Percentiles rank a stretch among this genome's conserved stretches.
These are phyloP conservation scores for Melanogaster broomeanus DNA, from an alignment of 768 basidiomycete species.

Conservation along the genomic window DNA sequence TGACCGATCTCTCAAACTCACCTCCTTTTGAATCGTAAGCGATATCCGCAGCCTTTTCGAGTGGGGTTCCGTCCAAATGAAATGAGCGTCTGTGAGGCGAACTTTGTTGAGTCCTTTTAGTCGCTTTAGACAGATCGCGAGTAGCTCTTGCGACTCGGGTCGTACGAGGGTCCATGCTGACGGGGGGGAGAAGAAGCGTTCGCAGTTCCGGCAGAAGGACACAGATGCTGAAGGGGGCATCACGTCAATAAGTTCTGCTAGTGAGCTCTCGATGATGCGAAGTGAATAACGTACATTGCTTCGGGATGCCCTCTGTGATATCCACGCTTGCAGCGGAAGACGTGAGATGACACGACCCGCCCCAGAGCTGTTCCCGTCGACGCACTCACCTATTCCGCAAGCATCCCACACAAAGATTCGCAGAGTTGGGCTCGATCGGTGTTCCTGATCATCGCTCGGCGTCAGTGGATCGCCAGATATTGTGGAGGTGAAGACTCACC, in stretches of 20 bases:
- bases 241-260: no score
- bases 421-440: conserved; percentile 88
- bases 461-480: conserved; percentile 1
- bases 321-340: conserved; percentile 61
- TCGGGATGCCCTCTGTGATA: conserved; percentile 97
- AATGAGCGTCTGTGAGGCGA: conserved; percentile 95
- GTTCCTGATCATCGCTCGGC: conserved; percentile 50
- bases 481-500: conserved; percentile 43
- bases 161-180: conserved; percentile 80
- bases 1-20: conserved; percentile 35
- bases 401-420: conserved; percentile 89
- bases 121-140: conserved; percentile 93
- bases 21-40: conserved; percentile 98
- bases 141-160: conserved; percentile 90
- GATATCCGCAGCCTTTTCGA: conserved; percentile 91
- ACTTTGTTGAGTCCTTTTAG: conserved; percentile 94
- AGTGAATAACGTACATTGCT: conserved; percentile 62
- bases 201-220: conserved; percentile 94
- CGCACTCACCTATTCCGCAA: conserved; percentile 76
- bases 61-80: conserved; percentile 99
- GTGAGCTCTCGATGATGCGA: no score
- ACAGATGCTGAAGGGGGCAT: conserved; percentile 62
- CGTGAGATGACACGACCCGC: not conserved
- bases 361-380: not conserved
- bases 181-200: conserved; percentile 93